These are phyloP conservation scores for Yarrowia sp. DNA, from an alignment of 805 yeast species.

Conservation along the genomic window DNA sequence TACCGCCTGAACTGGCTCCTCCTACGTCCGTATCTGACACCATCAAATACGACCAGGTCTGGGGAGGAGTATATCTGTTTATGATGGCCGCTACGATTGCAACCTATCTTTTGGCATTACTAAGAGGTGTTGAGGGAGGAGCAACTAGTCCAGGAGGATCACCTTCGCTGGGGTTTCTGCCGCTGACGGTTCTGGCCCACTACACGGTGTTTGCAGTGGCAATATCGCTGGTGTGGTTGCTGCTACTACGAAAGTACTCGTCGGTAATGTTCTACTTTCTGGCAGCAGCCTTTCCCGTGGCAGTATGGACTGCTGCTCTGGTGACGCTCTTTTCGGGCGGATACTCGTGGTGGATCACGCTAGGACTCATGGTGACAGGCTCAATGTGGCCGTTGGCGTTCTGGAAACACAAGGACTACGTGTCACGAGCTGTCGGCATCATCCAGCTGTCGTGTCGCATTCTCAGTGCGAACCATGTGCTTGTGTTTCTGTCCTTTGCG, in stretches of 20 bases:
- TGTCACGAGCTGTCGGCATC: conserved; percentile 38
- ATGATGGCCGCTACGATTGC: conserved; percentile 35
- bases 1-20: conserved; percentile 14
- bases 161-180: background rate
- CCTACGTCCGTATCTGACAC: background rate
- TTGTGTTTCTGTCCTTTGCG: conserved; percentile 35
- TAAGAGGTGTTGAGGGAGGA: conserved; percentile 29
- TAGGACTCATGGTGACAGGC: conserved; percentile 33
- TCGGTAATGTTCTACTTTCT: conserved; percentile 27
- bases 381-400: conserved; percentile 34
- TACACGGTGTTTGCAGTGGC: conserved; percentile 32
- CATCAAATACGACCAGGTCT: conserved; percentile 30
- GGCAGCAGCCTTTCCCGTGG: conserved; percentile 10
- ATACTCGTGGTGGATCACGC: conserved; percentile 3
- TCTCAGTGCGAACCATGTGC: conserved; percentile 36
- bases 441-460: conserved; percentile 40
- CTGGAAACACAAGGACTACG: conserved; percentile 32
- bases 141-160: conserved; percentile 20
- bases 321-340: background rate
- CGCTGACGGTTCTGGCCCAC: conserved; percentile 28
- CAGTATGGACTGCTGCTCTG: background rate
- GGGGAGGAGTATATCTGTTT: conserved; percentile 33
- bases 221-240: conserved; percentile 35
- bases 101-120: conserved; percentile 35
- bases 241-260: conserved; percentile 33